Conservation (phyloP, 176 grass and related monocot genomes). For the Thinopyrum elongatum region DNA sequence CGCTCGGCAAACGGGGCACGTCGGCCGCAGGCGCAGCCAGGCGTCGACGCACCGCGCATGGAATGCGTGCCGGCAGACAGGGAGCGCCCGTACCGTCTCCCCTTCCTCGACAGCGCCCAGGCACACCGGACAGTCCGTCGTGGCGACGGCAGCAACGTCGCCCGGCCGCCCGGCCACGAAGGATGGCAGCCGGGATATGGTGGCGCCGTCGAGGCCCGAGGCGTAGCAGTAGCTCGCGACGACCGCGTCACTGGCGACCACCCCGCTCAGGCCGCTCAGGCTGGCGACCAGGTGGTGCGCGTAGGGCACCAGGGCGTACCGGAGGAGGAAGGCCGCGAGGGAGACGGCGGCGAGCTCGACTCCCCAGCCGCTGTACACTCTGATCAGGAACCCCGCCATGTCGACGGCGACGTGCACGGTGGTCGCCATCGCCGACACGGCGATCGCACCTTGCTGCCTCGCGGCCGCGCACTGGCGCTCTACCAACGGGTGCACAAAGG, state of each 20-base stretch:
- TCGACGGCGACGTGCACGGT: neutral
- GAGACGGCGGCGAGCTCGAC: conserved; percentile 25
- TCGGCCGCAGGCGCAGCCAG: conserved; percentile 41
- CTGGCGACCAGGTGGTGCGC: conserved; percentile 22
- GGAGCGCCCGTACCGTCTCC: conserved; percentile 40
- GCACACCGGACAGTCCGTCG: conserved; percentile 46
- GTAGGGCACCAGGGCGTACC: conserved; percentile 31
- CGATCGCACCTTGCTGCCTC: neutral
- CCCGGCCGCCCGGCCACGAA: neutral
- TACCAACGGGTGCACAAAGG: too few species aligned
- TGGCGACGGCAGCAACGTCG: neutral
- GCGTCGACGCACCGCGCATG: conserved; percentile 48
- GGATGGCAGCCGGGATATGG: conserved; percentile 19
- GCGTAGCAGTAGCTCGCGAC: neutral
- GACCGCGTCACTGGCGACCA: neutral
- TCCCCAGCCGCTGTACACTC: conserved; percentile 15
- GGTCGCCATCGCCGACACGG: neutral
- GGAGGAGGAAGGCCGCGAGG: conserved; percentile 28
- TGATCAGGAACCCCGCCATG: neutral
- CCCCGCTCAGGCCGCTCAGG: neutral
- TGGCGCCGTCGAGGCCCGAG: conserved; percentile 2
- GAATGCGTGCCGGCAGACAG: conserved; percentile 53
- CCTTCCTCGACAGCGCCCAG: conserved; percentile 24
- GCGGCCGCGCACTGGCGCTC: neutral
- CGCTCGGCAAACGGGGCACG: conserved; percentile 48